Base-by-base conservation (phyloP, 1,284 basidiomycete genomes). In the Porodaedalea pini region DNA sequence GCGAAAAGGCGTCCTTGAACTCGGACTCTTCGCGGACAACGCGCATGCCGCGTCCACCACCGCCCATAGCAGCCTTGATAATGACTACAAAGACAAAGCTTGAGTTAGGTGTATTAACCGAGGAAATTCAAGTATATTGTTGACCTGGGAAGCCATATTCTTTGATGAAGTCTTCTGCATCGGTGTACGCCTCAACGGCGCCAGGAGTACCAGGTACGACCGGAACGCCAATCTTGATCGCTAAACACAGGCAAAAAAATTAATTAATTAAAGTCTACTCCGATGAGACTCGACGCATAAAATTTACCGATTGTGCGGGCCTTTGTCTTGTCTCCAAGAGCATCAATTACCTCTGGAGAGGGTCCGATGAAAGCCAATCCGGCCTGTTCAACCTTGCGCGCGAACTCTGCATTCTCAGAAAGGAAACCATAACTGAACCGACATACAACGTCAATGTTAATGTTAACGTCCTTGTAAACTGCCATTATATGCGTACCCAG, bases 11-110 rank as follows among this genome's bases (percentile, higher is more conserved):
- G 65, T 86, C 80, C 75, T 95, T 82, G 80, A 98, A 98, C 64
- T 93, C 90, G 49, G 87, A 88, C 71, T 93, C 86, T 68, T 94
- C 91, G 62, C 93, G 86, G 36, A 99, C 96, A 59, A 98, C 95
- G 71, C 96, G 91, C 96, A 99, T 99, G 63, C 96, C 96, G 68
- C 95, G 91, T 58, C 96, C 96, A 69, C 96, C 96, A 64, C 96
- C 96, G 60, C 96, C 96, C 93, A 98, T 97, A 23, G 95, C 95
- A 49, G 95, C 95, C 76, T 98, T 97, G 82, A 97, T 95, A 71
- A 96, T 95, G 50, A 95, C 92, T 89, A 59, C 50, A 53, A 25
- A 34, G 13, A 44, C 32, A 17, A 3, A 32, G 40, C 32, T 53
- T 34, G 32, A 47, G 4, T 7, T 47, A 1, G 17, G 15, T 32